Percentiles rank a stretch among this genome's conserved stretches.
phyloP scores from a whole-genome alignment of 768 basidiomycete species.

The Filobasidium floriforme region DNA sequence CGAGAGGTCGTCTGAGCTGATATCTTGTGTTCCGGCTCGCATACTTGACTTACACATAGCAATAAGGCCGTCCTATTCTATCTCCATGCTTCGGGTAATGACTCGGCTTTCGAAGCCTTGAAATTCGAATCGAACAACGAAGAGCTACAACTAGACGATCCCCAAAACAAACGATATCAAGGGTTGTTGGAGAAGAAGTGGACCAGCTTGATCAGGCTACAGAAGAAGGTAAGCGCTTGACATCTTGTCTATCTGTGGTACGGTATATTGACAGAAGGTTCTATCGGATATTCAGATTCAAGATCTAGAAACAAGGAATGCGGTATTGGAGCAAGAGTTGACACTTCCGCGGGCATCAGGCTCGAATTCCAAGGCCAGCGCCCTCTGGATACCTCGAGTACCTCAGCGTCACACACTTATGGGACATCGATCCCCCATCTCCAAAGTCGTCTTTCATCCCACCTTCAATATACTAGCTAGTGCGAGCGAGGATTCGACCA shows the following conservation, averaged over 20 bases:
- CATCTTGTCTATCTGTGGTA: neutral
- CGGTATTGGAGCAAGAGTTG: conserved; percentile 70
- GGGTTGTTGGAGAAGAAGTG: conserved; percentile 95
- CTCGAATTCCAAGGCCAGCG: conserved; percentile 45
- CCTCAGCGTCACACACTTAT: conserved; percentile 69
- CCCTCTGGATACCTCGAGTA: conserved; percentile 69
- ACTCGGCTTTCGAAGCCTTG: conserved; percentile 39
- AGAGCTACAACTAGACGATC: conserved; percentile 45
- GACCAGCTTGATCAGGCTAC: conserved; percentile 89
- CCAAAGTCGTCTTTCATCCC: conserved; percentile 76
- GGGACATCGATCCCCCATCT: conserved; percentile 70
- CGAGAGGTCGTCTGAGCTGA: neutral
- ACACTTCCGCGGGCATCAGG: conserved; percentile 49
- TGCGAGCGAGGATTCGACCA: conserved; percentile 77
- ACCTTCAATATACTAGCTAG: conserved; percentile 72
- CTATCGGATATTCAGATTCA: neutral
- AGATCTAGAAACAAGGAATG: conserved; percentile 84
- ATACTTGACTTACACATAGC: conserved; percentile 26
- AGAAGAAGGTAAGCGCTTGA: conserved; percentile 66
- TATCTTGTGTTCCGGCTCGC: neutral
- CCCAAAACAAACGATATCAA: conserved; percentile 76
- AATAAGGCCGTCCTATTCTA: conserved; percentile 43
- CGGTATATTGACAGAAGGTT: neutral
- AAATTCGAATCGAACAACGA: conserved; percentile 39
- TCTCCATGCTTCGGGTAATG: conserved; percentile 34